A percentile compares a stretch with the other conserved stretches of the same genome.
These are phyloP conservation scores for Asparagopsis taxiformis DNA, from an alignment of 31 red algal genomes.

Conservation along the genomic window DNA sequence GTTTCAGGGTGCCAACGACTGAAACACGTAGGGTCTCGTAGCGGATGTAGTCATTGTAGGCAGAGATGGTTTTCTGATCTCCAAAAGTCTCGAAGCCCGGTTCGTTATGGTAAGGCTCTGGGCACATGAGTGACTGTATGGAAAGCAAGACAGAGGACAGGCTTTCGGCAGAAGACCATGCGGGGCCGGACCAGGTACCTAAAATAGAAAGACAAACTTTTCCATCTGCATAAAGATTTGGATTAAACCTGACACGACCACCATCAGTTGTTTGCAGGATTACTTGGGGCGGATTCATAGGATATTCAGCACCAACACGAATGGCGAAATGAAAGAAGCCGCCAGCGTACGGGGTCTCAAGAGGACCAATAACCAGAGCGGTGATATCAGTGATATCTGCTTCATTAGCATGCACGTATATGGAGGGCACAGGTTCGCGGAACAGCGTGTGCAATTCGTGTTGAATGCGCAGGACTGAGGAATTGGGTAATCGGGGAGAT, in stretches of 20 bases:
- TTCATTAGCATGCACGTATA: slow-evolving; percentile 79
- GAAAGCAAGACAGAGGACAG: slow-evolving; percentile 76
- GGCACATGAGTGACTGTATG: slow-evolving; percentile 81
- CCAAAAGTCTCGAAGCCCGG: slow-evolving; percentile 71
- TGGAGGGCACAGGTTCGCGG: slow-evolving; percentile 70
- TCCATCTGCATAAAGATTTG: slow-evolving; percentile 84
- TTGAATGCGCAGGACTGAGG: slow-evolving; percentile 75
- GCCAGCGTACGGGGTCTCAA: slow-evolving; percentile 81
- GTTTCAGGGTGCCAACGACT: slow-evolving; percentile 62
- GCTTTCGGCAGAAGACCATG: slow-evolving; percentile 72
- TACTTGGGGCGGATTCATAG: slow-evolving; percentile 84
- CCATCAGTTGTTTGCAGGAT: slow-evolving; percentile 72
- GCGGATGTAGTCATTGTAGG: slow-evolving; percentile 84
- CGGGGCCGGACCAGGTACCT: slow-evolving; percentile 80
- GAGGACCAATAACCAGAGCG: slow-evolving; percentile 74
- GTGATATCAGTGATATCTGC: slow-evolving; percentile 66
- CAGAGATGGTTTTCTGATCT: slow-evolving; percentile 20
- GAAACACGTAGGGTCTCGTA: slow-evolving; percentile 83
- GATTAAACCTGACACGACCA: slow-evolving; percentile 84
- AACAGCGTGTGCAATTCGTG: slow-evolving; percentile 67
- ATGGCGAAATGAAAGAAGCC: slow-evolving; percentile 93
- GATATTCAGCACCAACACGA: slow-evolving; percentile 72
- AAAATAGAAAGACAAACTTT: slow-evolving; percentile 86
- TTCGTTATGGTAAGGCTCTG: slow-evolving; percentile 87
- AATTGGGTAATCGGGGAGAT: slow-evolving; percentile 35